A percentile compares a stretch with the other conserved stretches of the same genome.
Evolutionary conservation across 2,329 filamentous ascomycete genomes (phyloP).

Genomic region (Aspergillus hortae): DNA sequence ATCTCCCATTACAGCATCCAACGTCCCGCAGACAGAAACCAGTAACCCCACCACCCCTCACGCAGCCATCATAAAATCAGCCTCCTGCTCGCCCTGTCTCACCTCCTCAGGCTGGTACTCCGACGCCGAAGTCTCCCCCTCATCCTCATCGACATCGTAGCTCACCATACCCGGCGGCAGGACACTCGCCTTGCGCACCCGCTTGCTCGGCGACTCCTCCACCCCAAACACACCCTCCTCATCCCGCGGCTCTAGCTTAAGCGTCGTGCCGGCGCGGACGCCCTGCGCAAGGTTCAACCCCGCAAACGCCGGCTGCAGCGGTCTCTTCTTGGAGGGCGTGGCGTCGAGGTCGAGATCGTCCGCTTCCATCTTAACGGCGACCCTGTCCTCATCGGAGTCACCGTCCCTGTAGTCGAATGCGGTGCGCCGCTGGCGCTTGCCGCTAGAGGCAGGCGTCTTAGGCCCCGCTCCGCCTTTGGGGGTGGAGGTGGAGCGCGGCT

Average conservation of each 20-base stretch:
- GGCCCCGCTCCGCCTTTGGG: background rate
- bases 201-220: constrained; percentile 13
- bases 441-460: constrained; percentile 11
- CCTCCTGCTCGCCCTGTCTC: background rate
- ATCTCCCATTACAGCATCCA: background rate
- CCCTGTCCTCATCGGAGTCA: background rate
- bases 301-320: constrained; percentile 2
- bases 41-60: background rate
- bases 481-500: constrained; percentile 2
- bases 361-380: constrained; percentile 12
- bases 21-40: background rate
- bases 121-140: constrained; percentile 17
- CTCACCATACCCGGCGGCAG: constrained; percentile 16
- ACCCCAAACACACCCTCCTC: background rate
- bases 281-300: constrained; percentile 2
- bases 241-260: constrained; percentile 1
- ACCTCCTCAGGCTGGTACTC: constrained; percentile 18
- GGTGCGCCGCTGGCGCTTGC: constrained; percentile 16
- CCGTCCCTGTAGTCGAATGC: constrained; percentile 1
- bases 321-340: background rate
- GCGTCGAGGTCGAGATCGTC: background rate
- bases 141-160: constrained; percentile 14
- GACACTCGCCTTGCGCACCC: constrained; percentile 16
- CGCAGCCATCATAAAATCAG: constrained; percentile 5
- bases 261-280: background rate